Conservation (phyloP, 1,284 basidiomycete species). For the Anthracocystis setariae region DNA sequence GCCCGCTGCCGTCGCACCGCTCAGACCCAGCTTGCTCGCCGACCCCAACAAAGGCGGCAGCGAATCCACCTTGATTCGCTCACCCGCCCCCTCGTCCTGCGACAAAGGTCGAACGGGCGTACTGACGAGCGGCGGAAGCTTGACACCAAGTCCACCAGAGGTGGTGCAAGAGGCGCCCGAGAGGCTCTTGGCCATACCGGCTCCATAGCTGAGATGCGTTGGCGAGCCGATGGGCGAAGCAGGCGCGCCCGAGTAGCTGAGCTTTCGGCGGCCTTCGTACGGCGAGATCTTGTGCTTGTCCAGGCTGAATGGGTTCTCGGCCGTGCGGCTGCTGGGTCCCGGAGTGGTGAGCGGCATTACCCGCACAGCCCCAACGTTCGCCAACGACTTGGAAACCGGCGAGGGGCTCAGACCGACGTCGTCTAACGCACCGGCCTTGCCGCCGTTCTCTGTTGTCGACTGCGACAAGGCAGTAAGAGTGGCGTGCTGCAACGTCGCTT, state of each 20-base stretch:
- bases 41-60: slow-evolving; percentile 36
- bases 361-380: slow-evolving; percentile 21
- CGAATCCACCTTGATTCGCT: slow-evolving; percentile 27
- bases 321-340: slow-evolving; percentile 15
- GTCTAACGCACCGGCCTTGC: slow-evolving; percentile 7
- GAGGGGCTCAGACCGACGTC: slow-evolving; percentile 34
- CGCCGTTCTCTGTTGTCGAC: slow-evolving; percentile 14
- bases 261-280: slow-evolving; percentile 34
- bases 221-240: slow-evolving; percentile 29
- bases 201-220: slow-evolving; percentile 27
- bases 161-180: slow-evolving; percentile 13
- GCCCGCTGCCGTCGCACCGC: neutral
- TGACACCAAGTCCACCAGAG: slow-evolving; percentile 17
- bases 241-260: slow-evolving; percentile 42
- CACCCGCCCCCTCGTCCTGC: slow-evolving; percentile 19
- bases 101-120: slow-evolving; percentile 38
- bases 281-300: slow-evolving; percentile 62
- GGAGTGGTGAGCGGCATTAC: slow-evolving; percentile 36
- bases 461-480: slow-evolving; percentile 44
- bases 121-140: slow-evolving; percentile 41
- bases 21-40: slow-evolving; percentile 21
- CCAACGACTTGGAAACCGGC: slow-evolving; percentile 32
- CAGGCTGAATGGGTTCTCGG: slow-evolving; percentile 58
- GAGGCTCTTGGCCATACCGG: slow-evolving; percentile 18
- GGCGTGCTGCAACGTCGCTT: slow-evolving; percentile 29